phyloP scores from a whole-genome alignment of 1,139 yeast species.

The Candida sanyaensis region DNA sequence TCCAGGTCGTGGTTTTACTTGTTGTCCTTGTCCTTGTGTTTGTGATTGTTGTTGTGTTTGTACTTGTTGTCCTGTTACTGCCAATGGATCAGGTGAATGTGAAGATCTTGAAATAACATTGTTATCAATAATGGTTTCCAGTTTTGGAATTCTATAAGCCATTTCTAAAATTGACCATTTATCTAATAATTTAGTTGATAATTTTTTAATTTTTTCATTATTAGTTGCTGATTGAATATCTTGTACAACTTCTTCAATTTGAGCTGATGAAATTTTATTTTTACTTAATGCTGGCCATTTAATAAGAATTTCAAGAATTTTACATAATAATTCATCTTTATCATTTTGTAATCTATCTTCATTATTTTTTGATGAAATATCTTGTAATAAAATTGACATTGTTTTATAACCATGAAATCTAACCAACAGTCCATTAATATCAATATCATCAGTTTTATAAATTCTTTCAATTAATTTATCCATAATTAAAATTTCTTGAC shows the following conservation, averaged over 20 bases:
- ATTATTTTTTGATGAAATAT: constrained; percentile 21
- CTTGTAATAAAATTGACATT: constrained; percentile 59
- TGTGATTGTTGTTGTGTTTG: constrained; percentile 10
- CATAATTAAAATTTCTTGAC: constrained; percentile 69
- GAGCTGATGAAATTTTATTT: constrained; percentile 79
- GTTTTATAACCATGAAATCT: constrained; percentile 88
- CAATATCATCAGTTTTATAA: constrained; percentile 52
- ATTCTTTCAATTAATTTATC: constrained; percentile 69
- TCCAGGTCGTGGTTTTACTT: constrained; percentile 17
- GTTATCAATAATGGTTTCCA: constrained; percentile 1
- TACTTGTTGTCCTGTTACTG: constrained; percentile 8
- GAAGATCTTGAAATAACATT: constrained; percentile 20
- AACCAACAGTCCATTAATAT: constrained; percentile 62
- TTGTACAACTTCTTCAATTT: constrained; percentile 66
- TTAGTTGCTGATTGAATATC: constrained; percentile 37
- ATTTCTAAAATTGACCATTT: constrained; percentile 78
- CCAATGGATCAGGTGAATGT: constrained; percentile 20
- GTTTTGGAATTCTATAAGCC: constrained; percentile 81
- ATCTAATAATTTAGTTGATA: constrained; percentile 50
- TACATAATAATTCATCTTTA: constrained; percentile 40
- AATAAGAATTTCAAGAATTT: constrained; percentile 58
- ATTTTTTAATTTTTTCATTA: constrained; percentile 31
- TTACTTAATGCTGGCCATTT: constrained; percentile 82
- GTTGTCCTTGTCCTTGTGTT: constrained; percentile 18
- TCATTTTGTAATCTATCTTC: constrained; percentile 13